Conservation (phyloP, 495 filamentous ascomycete genomes). For the Beverwykella pulmonaria region DNA sequence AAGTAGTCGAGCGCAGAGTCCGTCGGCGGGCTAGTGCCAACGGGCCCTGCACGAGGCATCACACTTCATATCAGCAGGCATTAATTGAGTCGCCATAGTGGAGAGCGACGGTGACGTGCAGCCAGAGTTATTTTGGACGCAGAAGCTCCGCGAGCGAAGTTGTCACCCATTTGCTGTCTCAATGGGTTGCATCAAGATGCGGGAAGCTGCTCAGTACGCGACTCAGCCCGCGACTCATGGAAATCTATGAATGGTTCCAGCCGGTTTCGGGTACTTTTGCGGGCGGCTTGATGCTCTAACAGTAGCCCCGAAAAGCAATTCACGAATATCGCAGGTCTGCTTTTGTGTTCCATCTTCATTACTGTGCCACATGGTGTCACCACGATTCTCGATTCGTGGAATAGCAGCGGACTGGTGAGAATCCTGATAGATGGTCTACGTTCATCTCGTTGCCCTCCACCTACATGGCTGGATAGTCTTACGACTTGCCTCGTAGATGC, state of each 20-base stretch:
- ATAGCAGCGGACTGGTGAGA: too few species aligned
- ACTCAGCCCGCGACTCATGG: too few species aligned
- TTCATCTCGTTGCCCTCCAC: too few species aligned
- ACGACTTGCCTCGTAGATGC: too few species aligned
- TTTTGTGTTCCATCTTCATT: neutral
- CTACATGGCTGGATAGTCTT: too few species aligned
- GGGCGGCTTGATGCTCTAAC: neutral
- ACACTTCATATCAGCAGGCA: conserved; percentile 4
- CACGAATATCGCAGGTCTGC: neutral
- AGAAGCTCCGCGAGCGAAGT: too few species aligned
- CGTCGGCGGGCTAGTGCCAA: conserved; percentile 14
- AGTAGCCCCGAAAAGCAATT: neutral
- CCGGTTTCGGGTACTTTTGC: neutral
- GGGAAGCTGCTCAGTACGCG: too few species aligned
- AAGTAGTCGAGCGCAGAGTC: neutral
- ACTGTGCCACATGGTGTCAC: neutral
- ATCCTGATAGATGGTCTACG: too few species aligned
- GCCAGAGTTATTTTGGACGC: too few species aligned
- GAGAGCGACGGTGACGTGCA: conserved; percentile 28
- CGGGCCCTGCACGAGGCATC: conserved; percentile 30
- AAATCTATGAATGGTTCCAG: neutral
- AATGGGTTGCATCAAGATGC: too few species aligned
- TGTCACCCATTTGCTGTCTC: too few species aligned
- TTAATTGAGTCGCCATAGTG: conserved; percentile 16
- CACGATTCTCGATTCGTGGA: too few species aligned